These are phyloP conservation scores for Rhodotorula paludigena DNA, from an alignment of 768 basidiomycete genomes.

Conservation along the genomic window DNA sequence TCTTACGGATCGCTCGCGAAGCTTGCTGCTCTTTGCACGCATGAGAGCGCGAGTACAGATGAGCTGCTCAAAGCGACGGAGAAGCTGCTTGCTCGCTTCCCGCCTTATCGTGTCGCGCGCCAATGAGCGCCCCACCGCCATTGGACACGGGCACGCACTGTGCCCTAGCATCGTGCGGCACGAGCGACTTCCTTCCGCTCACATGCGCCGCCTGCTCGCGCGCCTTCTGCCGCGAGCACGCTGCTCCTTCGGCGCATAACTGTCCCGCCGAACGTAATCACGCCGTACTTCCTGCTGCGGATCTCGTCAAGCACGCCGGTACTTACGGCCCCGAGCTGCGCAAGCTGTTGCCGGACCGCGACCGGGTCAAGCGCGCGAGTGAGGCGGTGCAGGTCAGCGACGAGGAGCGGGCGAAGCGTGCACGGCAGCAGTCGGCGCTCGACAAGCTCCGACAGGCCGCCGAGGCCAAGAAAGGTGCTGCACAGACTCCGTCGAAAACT, in stretches of 20 bases:
- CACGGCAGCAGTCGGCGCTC: slow-evolving; percentile 54
- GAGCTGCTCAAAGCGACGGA: no score
- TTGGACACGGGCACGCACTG: slow-evolving; percentile 63
- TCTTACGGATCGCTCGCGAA: no score
- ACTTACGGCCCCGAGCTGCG: neutral
- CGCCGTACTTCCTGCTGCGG: neutral
- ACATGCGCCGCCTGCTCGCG: slow-evolving; percentile 57
- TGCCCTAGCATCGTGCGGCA: slow-evolving; percentile 57
- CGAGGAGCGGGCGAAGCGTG: slow-evolving; percentile 42
- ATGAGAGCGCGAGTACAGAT: no score
- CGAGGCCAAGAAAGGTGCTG: neutral
- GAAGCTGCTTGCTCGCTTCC: no score
- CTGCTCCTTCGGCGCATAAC: slow-evolving; percentile 58
- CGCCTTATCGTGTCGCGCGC: no score
- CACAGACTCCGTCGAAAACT: slow-evolving; percentile 48
- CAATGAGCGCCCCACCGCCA: slow-evolving; percentile 42
- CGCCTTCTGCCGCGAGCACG: slow-evolving; percentile 63
- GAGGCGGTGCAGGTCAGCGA: slow-evolving; percentile 35
- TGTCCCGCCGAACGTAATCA: slow-evolving; percentile 49
- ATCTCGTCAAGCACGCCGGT: neutral
- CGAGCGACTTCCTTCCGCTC: slow-evolving; percentile 73
- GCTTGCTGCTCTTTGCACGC: no score
- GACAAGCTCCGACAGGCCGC: slow-evolving; percentile 25
- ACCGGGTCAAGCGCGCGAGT: neutral
- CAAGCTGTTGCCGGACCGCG: slow-evolving; percentile 42